phyloP scores from a whole-genome alignment of 2,329 filamentous ascomycete species.

The Calonectria pseudoturangicola region DNA sequence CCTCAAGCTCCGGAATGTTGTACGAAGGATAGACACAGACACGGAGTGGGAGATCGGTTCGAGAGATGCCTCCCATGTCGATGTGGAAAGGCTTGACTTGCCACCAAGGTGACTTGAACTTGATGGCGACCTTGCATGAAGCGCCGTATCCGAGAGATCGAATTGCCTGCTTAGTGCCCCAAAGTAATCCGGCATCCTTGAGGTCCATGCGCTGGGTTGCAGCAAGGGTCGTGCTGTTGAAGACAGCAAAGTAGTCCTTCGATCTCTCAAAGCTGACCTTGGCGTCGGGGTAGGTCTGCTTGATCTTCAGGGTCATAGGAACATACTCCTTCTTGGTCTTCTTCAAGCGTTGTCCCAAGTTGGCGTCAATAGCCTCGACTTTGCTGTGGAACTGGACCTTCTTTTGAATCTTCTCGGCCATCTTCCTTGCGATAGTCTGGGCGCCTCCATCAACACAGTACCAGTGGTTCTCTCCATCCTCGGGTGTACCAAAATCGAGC shows the following conservation, averaged over 20 bases:
- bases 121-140: constrained; percentile 56
- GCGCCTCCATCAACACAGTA: constrained; percentile 48
- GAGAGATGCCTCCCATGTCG: constrained; percentile 32
- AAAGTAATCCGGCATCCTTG: constrained; percentile 52
- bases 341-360: constrained; percentile 15
- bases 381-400: constrained; percentile 38
- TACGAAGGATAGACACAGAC: constrained; percentile 60
- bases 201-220: constrained; percentile 47
- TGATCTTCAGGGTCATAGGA: constrained; percentile 21
- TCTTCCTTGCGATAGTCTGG: constrained; percentile 38
- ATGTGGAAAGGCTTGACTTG: constrained; percentile 37
- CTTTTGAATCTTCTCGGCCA: constrained; percentile 37
- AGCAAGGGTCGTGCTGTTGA: constrained; percentile 47
- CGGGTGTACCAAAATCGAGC: constrained; percentile 43
- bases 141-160: constrained; percentile 56
- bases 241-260: constrained; percentile 47
- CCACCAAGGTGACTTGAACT: constrained; percentile 59
- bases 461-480: constrained; percentile 32
- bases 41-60: constrained; percentile 56
- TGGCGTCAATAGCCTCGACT: constrained; percentile 42
- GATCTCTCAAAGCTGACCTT: not conserved
- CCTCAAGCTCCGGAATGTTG: constrained; percentile 36
- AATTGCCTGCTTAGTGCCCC: constrained; percentile 56
- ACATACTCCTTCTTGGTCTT: not conserved
- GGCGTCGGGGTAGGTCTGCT: constrained; percentile 15